phyloP scores from a whole-genome alignment of 257 asterid genomes.

The Schizonepeta tenuifolia region DNA sequence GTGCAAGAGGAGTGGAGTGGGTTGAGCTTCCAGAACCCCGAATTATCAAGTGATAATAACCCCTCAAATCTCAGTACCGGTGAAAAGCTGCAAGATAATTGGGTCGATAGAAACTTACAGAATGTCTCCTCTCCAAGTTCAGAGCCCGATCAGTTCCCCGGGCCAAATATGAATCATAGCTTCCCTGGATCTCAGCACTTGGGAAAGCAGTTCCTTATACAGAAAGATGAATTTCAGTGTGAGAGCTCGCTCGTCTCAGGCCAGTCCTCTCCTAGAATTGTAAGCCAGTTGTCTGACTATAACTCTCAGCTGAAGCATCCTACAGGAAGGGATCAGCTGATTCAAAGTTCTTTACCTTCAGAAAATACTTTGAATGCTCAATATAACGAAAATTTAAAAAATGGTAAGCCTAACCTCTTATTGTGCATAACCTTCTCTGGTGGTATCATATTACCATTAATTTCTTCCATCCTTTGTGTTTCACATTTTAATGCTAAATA shows the following conservation, averaged over 20 bases:
- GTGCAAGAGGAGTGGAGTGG: constrained; percentile 91
- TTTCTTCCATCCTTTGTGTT: not conserved
- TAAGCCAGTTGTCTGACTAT: constrained; percentile 42
- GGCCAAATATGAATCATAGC: constrained; percentile 38
- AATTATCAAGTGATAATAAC: constrained; percentile 55
- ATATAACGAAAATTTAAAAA: constrained; percentile 33
- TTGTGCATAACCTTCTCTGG: constrained; percentile 33
- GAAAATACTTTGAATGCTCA: constrained; percentile 44
- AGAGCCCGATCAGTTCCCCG: constrained; percentile 47
- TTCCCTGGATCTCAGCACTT: constrained; percentile 50
- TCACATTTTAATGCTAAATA: constrained; percentile 13
- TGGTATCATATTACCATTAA: constrained; percentile 29
- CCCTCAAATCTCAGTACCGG: constrained; percentile 40
- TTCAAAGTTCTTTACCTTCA: constrained; percentile 41
- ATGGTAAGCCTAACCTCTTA: constrained; percentile 33
- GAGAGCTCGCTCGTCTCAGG: constrained; percentile 43
- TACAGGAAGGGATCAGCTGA: constrained; percentile 41
- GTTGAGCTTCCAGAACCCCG: constrained; percentile 74
- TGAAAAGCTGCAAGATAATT: constrained; percentile 51
- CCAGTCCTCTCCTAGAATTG: constrained; percentile 44
- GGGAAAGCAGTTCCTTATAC: constrained; percentile 40
- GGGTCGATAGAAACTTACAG: constrained; percentile 62
- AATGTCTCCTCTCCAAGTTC: constrained; percentile 55
- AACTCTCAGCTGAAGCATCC: constrained; percentile 48
- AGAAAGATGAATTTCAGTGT: constrained; percentile 49